Percentiles rank a stretch among this genome's conserved stretches.
These are phyloP conservation scores for Fusarium sp. DNA, from an alignment of 2,329 filamentous ascomycete species.

Conservation along the genomic window DNA sequence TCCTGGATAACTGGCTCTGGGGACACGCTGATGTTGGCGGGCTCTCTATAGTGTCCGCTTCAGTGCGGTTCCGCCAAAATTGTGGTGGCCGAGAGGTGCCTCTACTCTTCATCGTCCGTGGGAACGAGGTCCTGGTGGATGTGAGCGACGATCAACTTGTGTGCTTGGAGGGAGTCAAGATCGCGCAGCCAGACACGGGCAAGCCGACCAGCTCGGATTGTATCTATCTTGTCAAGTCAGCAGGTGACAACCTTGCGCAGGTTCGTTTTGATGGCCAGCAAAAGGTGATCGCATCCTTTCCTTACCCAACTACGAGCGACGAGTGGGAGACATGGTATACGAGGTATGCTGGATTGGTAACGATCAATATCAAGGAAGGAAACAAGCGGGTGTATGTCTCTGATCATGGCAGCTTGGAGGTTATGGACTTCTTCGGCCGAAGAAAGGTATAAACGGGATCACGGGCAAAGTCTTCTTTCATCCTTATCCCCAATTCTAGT, in stretches of 20 bases:
- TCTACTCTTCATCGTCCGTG: not conserved
- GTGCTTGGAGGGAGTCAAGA: not conserved
- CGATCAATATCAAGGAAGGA: not conserved
- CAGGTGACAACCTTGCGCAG: not conserved
- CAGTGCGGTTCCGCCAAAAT: not conserved
- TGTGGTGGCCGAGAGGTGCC: not conserved
- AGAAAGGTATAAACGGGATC: not conserved
- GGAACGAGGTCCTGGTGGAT: not conserved
- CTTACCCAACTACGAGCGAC: not conserved
- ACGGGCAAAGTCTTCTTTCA: no score
- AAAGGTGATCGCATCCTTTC: not conserved
- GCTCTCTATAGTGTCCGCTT: not conserved
- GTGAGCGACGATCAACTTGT: not conserved
- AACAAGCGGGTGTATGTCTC: not conserved
- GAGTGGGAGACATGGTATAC: not conserved
- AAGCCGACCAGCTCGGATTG: not conserved
- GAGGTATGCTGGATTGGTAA: not conserved
- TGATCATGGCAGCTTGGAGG: not conserved
- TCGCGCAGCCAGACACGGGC: not conserved
- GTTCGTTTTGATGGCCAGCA: not conserved
- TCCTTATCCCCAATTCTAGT: rapidly evolving
- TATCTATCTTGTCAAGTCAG: not conserved
- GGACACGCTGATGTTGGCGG: not conserved
- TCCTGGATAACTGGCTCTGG: not conserved
- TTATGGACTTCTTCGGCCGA: not conserved